These are phyloP conservation scores for Zalaria sp. DNA, from an alignment of 2,329 filamentous ascomycete species.

Conservation along the genomic window DNA sequence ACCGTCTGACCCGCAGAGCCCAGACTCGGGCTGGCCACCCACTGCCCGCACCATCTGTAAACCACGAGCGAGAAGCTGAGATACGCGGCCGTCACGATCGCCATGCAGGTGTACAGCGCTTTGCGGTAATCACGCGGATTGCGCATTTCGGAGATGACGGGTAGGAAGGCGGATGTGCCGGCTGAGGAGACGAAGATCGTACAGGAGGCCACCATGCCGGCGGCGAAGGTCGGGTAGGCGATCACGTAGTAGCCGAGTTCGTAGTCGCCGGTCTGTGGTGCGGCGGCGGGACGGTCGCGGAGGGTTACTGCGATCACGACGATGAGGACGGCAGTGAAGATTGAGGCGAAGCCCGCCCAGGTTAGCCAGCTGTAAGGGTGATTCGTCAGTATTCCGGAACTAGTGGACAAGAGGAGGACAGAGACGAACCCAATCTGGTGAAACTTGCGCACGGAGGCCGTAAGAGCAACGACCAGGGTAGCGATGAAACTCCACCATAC, in stretches of 20 bases:
- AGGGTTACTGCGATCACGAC: slow-evolving; percentile 40
- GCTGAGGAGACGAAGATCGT: slow-evolving; percentile 48
- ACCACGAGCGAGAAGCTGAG: slow-evolving; percentile 45
- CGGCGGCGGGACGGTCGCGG: slow-evolving; percentile 43
- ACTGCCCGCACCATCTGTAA: slow-evolving; percentile 47
- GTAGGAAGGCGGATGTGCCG: slow-evolving; percentile 46
- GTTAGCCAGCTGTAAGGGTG: slow-evolving; percentile 33
- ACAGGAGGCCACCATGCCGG: slow-evolving; percentile 41
- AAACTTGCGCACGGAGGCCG: slow-evolving; percentile 43
- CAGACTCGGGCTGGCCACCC: slow-evolving; percentile 47
- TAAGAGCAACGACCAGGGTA: slow-evolving; percentile 32
- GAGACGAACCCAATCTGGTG: slow-evolving; percentile 34
- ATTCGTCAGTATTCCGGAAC: no score
- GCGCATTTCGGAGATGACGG: slow-evolving; percentile 52
- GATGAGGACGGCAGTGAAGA: slow-evolving; percentile 36
- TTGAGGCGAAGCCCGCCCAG: slow-evolving; percentile 44
- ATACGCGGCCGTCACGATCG: slow-evolving; percentile 42
- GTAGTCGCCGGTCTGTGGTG: slow-evolving; percentile 43
- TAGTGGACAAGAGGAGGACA: no score
- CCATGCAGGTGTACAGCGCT: slow-evolving; percentile 45
- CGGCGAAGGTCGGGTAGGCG: slow-evolving; percentile 42
- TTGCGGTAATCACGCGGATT: slow-evolving; percentile 46
- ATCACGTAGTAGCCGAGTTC: slow-evolving; percentile 46
- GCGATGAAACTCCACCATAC: slow-evolving; percentile 43
- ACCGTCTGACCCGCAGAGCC: slow-evolving; percentile 43